Conservation (phyloP, 2,329 filamentous ascomycete species). For the Fusarium nelsonii region DNA sequence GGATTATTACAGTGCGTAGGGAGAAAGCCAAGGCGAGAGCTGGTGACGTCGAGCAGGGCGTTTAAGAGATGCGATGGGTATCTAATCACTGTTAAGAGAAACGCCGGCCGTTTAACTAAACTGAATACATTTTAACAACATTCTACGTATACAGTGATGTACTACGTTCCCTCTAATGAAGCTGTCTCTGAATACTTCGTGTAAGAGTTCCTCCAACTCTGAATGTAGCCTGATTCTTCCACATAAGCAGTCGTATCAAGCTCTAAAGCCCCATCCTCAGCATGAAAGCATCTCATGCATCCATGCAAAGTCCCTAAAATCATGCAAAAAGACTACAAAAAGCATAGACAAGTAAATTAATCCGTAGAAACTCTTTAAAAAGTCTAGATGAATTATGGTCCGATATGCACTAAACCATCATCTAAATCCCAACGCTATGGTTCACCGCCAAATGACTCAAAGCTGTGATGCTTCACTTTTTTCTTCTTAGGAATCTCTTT, state of each 20-base stretch:
- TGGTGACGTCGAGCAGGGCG: slow-evolving; percentile 2
- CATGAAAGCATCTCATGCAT: not conserved
- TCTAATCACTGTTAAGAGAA: not conserved
- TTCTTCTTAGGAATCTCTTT: not conserved
- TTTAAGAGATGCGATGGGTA: not conserved
- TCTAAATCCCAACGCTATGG: not conserved
- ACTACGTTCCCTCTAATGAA: not conserved
- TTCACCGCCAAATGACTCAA: not conserved
- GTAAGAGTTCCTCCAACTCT: no score
- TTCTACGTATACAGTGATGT: slow-evolving; percentile 15
- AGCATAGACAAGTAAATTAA: not conserved
- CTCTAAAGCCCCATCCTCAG: not conserved
- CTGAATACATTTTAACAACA: not conserved
- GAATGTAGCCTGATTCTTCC: not conserved
- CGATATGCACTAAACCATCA: not conserved
- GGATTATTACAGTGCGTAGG: not conserved
- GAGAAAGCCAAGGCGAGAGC: not conserved
- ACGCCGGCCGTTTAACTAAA: not conserved
- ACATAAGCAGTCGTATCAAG: not conserved
- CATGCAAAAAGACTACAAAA: not conserved
- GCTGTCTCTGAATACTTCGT: no score
- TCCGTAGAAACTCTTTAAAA: no score
- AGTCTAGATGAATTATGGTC: not conserved
- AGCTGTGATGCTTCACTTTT: not conserved
- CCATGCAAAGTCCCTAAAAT: no score